phyloP scores from a whole-genome alignment of 768 basidiomycete genomes.

The Amanita pseudoporphyria region DNA sequence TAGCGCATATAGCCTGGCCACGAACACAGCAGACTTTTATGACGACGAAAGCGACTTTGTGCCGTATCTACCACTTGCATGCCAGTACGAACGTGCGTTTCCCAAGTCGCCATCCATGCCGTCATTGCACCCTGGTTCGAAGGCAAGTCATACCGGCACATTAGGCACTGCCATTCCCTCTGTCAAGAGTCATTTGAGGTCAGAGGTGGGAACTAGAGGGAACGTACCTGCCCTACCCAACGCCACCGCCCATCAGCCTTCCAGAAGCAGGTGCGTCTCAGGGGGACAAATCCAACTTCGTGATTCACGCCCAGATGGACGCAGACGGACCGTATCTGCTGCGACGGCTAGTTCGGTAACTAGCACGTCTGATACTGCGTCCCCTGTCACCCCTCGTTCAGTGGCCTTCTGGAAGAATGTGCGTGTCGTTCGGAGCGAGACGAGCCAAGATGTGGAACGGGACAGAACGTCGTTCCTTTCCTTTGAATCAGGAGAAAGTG shows the following conservation, averaged over 20 bases:
- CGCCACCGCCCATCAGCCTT: too few species aligned
- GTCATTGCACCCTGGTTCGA: not conserved
- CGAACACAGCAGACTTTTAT: slow-evolving; percentile 7
- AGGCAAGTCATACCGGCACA: not conserved
- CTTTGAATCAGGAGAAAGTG: slow-evolving; percentile 1
- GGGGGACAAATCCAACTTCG: not conserved
- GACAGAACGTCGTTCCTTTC: not conserved
- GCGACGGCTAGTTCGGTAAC: not conserved
- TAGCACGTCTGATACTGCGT: slow-evolving; percentile 3
- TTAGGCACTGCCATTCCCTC: not conserved
- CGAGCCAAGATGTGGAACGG: not conserved
- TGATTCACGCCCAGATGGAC: not conserved
- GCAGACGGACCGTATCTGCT: slow-evolving; percentile 2
- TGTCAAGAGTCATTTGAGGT: not conserved
- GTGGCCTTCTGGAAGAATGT: not conserved
- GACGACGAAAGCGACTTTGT: slow-evolving; percentile 11
- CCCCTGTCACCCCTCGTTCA: slow-evolving; percentile 7
- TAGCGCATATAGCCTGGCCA: slow-evolving; percentile 6
- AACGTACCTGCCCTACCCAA: not conserved
- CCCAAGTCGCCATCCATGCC: slow-evolving; percentile 3
- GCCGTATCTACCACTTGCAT: slow-evolving; percentile 16
- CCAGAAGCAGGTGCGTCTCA: slow-evolving; percentile 3
- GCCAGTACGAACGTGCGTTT: slow-evolving; percentile 16
- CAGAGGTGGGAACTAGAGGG: not conserved
- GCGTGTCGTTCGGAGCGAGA: not conserved